Evolutionary conservation across 176 grass and related monocot genomes (phyloP).

Genomic region (Urochloa ruziziensis): DNA sequence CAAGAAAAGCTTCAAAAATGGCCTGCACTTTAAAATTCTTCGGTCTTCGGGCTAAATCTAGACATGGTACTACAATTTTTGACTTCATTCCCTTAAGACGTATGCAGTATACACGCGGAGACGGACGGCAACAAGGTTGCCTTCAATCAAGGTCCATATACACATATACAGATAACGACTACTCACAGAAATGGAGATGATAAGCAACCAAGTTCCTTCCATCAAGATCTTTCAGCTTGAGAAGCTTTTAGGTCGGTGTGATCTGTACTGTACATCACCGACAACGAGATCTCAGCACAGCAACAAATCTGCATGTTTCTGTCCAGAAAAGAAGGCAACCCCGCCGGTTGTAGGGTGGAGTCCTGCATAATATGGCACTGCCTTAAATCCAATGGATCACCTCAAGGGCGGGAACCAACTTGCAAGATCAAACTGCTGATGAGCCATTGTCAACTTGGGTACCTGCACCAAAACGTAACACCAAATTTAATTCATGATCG

Average conservation of each 20-base stretch:
- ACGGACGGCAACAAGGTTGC: not conserved
- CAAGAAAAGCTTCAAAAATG: not conserved
- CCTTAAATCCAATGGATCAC: conserved; percentile 17
- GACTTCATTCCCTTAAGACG: not conserved
- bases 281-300: conserved; percentile 25
- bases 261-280: not conserved
- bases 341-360: not conserved
- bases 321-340: conserved; percentile 13
- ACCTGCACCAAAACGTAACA: conserved; percentile 32
- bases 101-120: conserved; percentile 12
- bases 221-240: conserved; percentile 12
- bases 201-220: not conserved
- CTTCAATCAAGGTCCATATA: not conserved
- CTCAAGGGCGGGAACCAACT: conserved; percentile 13
- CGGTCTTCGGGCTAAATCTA: not conserved
- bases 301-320: conserved; percentile 16
- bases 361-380: conserved; percentile 38
- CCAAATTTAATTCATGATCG: conserved; percentile 10
- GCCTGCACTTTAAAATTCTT: not conserved
- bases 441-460: not conserved
- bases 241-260: conserved; percentile 17
- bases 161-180: conserved; percentile 11
- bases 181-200: not conserved
- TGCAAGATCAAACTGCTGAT: conserved; percentile 24
- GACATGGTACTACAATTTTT: not conserved